Conservation (phyloP, 169 alveolate genomes). For the Cryptosporidium muris region DNA sequence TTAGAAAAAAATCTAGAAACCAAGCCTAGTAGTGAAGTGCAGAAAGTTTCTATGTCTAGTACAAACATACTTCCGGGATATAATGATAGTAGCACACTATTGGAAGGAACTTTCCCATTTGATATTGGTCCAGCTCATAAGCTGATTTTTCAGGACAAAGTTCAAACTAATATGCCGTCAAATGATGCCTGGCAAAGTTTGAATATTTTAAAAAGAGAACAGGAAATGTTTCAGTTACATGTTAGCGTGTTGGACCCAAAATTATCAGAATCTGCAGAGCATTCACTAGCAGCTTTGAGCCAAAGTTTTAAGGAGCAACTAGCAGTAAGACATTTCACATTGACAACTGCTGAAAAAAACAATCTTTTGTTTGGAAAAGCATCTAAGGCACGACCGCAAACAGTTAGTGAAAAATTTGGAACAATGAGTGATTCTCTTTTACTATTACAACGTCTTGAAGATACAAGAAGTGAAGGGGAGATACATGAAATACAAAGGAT, state of each 20-base stretch:
- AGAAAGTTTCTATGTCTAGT: no score
- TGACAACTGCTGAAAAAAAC: slow-evolving; percentile 55
- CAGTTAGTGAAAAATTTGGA: slow-evolving; percentile 44
- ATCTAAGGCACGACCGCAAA: slow-evolving; percentile 55
- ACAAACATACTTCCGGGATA: slow-evolving; percentile 3
- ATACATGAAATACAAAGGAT: slow-evolving; percentile 75
- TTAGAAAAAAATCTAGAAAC: no score
- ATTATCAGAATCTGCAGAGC: slow-evolving; percentile 52
- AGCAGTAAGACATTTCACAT: slow-evolving; percentile 65
- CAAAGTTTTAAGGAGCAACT: slow-evolving; percentile 61
- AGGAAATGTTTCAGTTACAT: slow-evolving; percentile 60
- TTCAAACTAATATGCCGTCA: neutral
- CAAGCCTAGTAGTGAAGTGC: no score
- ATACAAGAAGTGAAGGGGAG: slow-evolving; percentile 59
- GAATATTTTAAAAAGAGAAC: slow-evolving; percentile 40
- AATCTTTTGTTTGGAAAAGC: slow-evolving; percentile 61
- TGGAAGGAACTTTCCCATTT: slow-evolving; percentile 56
- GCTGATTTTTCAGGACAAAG: slow-evolving; percentile 41
- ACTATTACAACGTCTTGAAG: slow-evolving; percentile 52
- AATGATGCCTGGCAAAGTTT: neutral
- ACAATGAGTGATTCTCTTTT: slow-evolving; percentile 54
- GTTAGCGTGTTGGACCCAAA: slow-evolving; percentile 67
- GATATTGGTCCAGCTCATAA: slow-evolving; percentile 60
- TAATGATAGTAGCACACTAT: slow-evolving; percentile 41
- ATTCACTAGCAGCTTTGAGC: slow-evolving; percentile 52